Evolutionary conservation across 2,329 filamentous ascomycete species (phyloP).

Genomic region (Verruconis gallopava): DNA sequence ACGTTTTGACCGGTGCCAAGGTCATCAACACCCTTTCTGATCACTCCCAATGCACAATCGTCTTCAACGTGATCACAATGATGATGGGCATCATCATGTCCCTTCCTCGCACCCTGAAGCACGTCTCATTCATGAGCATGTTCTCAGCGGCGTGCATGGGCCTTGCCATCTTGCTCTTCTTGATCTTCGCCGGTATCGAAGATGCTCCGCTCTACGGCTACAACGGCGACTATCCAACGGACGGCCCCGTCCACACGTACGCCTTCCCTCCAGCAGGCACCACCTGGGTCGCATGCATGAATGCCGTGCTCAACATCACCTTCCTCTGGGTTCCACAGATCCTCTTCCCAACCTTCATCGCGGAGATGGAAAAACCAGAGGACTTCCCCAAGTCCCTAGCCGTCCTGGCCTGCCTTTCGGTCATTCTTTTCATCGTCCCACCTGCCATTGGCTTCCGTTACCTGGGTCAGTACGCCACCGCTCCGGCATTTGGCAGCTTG

Average conservation of each 20-base stretch:
- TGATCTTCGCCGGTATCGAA: conserved; percentile 37
- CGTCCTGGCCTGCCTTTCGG: conserved; percentile 31
- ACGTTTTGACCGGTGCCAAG: conserved; percentile 37
- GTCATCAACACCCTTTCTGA: conserved; percentile 37
- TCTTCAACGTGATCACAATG: conserved; percentile 34
- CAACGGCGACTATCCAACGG: conserved; percentile 32
- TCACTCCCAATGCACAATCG: conserved; percentile 36
- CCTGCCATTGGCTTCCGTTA: conserved; percentile 37
- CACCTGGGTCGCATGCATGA: conserved; percentile 35
- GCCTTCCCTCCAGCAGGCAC: conserved; percentile 35
- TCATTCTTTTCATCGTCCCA: conserved; percentile 37
- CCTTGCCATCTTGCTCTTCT: conserved; percentile 36
- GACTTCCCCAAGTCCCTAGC: conserved; percentile 39
- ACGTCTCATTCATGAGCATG: conserved; percentile 40
- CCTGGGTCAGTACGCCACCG: conserved; percentile 37
- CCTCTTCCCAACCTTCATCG: conserved; percentile 39
- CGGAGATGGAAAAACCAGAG: conserved; percentile 37
- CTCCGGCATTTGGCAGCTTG: conserved; percentile 36
- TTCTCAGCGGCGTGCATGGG: conserved; percentile 37
- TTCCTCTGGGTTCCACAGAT: conserved; percentile 40
- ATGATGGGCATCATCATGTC: conserved; percentile 37
- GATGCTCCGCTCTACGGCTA: conserved; percentile 32
- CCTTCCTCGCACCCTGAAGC: conserved; percentile 31
- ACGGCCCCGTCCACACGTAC: conserved; percentile 33
- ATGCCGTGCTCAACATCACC: conserved; percentile 37